Evolutionary conservation across 331 rosid genomes (phyloP), one percentile per base, ranked within the genome.

Genomic region (Phaseolus coccineus): DNA sequence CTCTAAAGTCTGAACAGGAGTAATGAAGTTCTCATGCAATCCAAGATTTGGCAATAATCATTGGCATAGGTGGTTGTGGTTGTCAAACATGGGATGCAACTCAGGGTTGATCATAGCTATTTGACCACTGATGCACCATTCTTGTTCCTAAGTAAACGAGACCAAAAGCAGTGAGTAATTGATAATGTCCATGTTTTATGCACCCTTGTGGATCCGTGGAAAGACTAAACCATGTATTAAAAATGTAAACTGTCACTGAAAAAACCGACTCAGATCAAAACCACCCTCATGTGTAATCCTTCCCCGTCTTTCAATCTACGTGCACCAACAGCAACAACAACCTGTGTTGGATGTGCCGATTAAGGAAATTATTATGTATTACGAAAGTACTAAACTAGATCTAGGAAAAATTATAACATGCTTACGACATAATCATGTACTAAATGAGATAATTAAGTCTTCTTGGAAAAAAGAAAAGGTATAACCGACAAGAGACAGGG

Each of bases 31-130:
- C 10, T 77, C 67, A 74, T 77, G 85, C 81, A 77, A 67, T n/a
- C 39, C 69, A 69, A 77, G 71, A 73, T 77, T 51, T 77, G 48
- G 74, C 3, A 46, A 47, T 68, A 61, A 85, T 81, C 7, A 84
- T 84, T 79, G 62, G 78, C 31, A 30, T 4, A 52, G 79, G 79
- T 77, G 82, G 82, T 74, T 69, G 77, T 48, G 69, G 69, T 78
- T 85, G 79, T 73, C 80, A 85, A 77, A 68, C 85, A 81, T 77
- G 82, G 78, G 71, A 81, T 69, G 85, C 81, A 81, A 69, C 64
- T 77, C 75, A 52, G 46, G 44, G 68, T 4, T 68, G 55, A 83
- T 83, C 4, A 84, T 81, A 27, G 30, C 79, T 68, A 68, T 81
- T 81, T 81, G 85, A 85, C 88, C 85, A 77, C 77, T 31, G 1